Base-by-base conservation (phyloP, 176 grass and related monocot genomes). In the Hordeum marinum region DNA sequence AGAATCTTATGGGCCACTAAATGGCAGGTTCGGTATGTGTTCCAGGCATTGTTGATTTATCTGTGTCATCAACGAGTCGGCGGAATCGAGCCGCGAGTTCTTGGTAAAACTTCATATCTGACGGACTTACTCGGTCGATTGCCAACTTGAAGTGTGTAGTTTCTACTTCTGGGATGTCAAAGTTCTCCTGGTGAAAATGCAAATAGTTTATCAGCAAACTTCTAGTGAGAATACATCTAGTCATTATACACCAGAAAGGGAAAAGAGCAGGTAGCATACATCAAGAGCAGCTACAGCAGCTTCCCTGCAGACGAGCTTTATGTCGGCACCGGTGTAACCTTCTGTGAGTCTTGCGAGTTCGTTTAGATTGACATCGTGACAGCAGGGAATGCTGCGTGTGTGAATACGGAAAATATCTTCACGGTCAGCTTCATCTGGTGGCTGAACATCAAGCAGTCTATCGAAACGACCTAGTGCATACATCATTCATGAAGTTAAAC, bases 261-360 rank as follows among this genome's bases (percentile, higher is more conserved):
- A 31, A 15, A 9, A 77, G 59, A 80, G 62, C n/a, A 72, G 82
- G 50, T 45, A 84, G 68, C 87, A 31, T 92, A 98, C 96, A 87
- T 98, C 91, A 32, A 98, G 85, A 45, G 93, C 93, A 31, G 87
- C 90, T 85, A 98, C 84, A 63, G 91, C 96, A 34, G 96, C 85
- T 92, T 98, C 93, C 78, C 91, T 94, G 81, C 96, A 98, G 39
- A 90, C 63, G 77, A 94, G 85, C 73, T 90, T 98, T 90, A 98
- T 98, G 76, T 95, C 91, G 0, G 96, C 96, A 0, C 93, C 96
- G 20, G 96, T 98, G 85, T 98, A 95, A 18, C 96, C 93, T 90
- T 98, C 50, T 76, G 93, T 94, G 45, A 92, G 89, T 80, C 83
- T 88, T 81, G 89, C 96, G 83, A 98, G 96, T 35, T 98, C 91